These are phyloP conservation scores for Vigna angularis DNA, from an alignment of 306 rosid species.

Conservation along the genomic window DNA sequence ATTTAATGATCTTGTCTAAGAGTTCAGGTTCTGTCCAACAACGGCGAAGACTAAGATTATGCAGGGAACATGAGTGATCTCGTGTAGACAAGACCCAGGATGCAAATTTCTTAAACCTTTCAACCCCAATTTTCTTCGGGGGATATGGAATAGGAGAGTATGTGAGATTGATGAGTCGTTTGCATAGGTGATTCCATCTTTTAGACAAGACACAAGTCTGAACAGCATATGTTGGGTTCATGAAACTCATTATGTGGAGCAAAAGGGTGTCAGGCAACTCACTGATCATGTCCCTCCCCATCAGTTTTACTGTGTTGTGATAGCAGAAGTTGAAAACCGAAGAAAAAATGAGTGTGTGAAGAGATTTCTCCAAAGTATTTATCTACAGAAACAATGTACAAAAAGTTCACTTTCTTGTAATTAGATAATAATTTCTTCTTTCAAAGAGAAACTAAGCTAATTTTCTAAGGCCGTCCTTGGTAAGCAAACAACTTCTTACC, in stretches of 20 bases:
- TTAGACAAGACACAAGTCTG: background rate
- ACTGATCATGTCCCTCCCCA: background rate
- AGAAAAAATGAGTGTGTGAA: background rate
- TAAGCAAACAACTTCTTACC: background rate
- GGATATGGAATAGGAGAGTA: background rate
- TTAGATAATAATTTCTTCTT: background rate
- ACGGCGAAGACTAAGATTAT: background rate
- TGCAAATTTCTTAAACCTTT: background rate
- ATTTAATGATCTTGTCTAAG: background rate
- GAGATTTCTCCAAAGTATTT: background rate
- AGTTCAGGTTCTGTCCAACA: background rate
- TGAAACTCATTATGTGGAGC: background rate
- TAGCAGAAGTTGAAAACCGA: background rate
- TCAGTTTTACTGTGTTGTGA: background rate
- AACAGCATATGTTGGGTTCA: background rate
- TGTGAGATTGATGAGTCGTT: background rate
- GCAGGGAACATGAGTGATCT: background rate
- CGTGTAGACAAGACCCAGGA: background rate
- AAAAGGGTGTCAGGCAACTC: background rate
- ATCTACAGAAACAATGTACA: background rate
- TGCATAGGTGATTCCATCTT: background rate
- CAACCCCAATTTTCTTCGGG: background rate
- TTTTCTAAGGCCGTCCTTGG: background rate
- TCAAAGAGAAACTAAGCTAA: background rate
- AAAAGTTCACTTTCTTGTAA: background rate